phyloP scores from a whole-genome alignment of 2,329 filamentous ascomycete genomes.

The Rutstroemia sp. region DNA sequence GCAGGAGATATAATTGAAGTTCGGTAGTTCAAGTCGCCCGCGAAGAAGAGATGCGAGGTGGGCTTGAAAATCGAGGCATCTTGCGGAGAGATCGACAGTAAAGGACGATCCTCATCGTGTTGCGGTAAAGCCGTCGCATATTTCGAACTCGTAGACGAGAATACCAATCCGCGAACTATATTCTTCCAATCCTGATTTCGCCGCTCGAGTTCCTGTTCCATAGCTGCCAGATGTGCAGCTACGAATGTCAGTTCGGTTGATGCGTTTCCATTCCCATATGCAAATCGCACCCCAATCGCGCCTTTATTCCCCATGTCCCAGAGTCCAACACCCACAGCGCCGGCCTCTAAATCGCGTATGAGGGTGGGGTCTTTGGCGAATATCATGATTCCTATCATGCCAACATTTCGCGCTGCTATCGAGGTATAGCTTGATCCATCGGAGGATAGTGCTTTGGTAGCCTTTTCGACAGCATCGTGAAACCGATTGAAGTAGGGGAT shows the following conservation, averaged over 20 bases:
- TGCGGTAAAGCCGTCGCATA: constrained; percentile 12
- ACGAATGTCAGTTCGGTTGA: constrained; percentile 73
- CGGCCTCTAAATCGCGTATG: constrained; percentile 63
- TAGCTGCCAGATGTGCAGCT: constrained; percentile 79
- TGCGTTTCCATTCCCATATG: constrained; percentile 39
- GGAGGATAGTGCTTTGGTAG: constrained; percentile 37
- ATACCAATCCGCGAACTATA: constrained; percentile 74
- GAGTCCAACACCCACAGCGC: constrained; percentile 76
- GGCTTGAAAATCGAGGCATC: constrained; percentile 64
- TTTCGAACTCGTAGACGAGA: constrained; percentile 41
- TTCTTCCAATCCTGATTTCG: constrained; percentile 85
- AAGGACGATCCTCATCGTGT: constrained; percentile 36
- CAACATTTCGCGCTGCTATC: constrained; percentile 65
- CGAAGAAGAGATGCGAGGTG: constrained; percentile 72
- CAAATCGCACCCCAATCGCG: constrained; percentile 70
- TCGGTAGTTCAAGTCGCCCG: constrained; percentile 92
- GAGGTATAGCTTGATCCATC: constrained; percentile 51
- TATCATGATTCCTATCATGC: constrained; percentile 84
- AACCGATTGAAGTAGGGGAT: constrained; percentile 68
- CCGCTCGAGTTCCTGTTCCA: constrained; percentile 68
- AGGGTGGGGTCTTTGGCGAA: constrained; percentile 61
- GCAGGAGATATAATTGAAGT: constrained; percentile 62
- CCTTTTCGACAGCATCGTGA: constrained; percentile 63
- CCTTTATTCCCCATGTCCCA: constrained; percentile 95
- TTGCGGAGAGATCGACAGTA: constrained; percentile 33